Evolutionary conservation across 257 asterid species (phyloP), one percentile per base, ranked within the genome.

Genomic region (Solanum bulbocastanum): DNA sequence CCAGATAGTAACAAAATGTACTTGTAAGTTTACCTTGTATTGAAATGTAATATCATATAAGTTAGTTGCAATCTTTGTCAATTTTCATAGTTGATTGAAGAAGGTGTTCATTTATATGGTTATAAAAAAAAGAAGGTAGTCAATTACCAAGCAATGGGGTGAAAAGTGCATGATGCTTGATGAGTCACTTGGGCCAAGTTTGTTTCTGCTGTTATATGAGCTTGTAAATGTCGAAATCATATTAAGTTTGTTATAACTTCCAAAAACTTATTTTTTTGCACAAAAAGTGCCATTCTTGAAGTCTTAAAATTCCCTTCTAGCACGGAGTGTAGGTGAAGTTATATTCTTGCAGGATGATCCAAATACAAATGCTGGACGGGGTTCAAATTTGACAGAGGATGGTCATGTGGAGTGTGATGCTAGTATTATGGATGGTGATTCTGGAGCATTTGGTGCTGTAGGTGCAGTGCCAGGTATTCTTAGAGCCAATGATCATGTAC

Each of bases 401-500:
- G 98, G 99, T 44, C 92, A 60, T 60, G 98, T 97, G 83, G 99
- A 97, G 90, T 97, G 98, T 91, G 99, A 97, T 92, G 98, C 99
- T 58, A 93, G 99, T 89, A 86, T 97, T 75, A 96, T 97, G 98
- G 99, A 96, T 92, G 99, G 99, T 76, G 90, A 87, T 39, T 93
- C 98, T 22, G 97, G 97, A 92, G 93, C 93, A 87, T 97, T 93
- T 90, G 99, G 98, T 86, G 99, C 99, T 82, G 99, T 94, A 72
- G 99, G 99, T 87, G 98, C 99, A 39, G 95, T 96, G 90, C 94
- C 94, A 92, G 99, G 99, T 97, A 93, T 69, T 85, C 60, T 84
- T 79, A 83, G 73, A 3, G 79, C 42, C 69, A 73, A 39, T 30
- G 23, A 49, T 12, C 37, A 23, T 60, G 69, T 58, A 68, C 49